Percentiles rank a stretch among this genome's conserved stretches.
phyloP scores from a whole-genome alignment of 2,329 filamentous ascomycete species.

The Diaporthe ilicicola region DNA sequence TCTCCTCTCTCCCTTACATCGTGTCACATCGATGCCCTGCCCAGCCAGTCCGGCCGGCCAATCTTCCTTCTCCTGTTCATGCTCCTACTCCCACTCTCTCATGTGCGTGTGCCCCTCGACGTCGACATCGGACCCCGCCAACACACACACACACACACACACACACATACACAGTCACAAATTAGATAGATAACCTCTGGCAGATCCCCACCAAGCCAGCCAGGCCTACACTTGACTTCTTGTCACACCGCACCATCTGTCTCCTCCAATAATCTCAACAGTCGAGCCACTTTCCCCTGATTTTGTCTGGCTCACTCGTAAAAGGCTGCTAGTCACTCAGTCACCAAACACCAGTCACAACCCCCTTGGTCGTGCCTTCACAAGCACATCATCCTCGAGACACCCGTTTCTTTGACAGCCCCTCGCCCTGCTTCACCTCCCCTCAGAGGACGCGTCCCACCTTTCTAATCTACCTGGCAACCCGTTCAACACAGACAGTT shows the following conservation, averaged over 20 bases:
- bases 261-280: background rate
- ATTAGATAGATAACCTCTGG: constrained; percentile 17
- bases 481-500: background rate
- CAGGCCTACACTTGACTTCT: background rate
- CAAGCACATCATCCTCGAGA: background rate
- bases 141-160: background rate
- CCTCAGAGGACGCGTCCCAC: background rate
- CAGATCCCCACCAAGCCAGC: constrained; percentile 5
- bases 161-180: background rate
- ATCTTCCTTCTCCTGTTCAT: background rate
- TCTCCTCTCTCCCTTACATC: background rate
- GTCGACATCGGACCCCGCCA: constrained; percentile 13
- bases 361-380: background rate
- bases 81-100: background rate
- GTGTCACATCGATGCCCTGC: constrained; percentile 2
- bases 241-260: constrained; percentile 18
- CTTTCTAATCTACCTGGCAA: background rate
- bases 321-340: background rate
- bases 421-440: background rate
- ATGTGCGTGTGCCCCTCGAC: background rate
- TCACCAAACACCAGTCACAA: background rate
- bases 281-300: background rate
- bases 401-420: background rate
- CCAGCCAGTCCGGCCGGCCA: background rate
- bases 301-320: background rate